Percentiles rank a stretch among this genome's conserved stretches.
Conservation (phyloP, 495 filamentous ascomycete genomes). For the Cryomyces minteri region DNA sequence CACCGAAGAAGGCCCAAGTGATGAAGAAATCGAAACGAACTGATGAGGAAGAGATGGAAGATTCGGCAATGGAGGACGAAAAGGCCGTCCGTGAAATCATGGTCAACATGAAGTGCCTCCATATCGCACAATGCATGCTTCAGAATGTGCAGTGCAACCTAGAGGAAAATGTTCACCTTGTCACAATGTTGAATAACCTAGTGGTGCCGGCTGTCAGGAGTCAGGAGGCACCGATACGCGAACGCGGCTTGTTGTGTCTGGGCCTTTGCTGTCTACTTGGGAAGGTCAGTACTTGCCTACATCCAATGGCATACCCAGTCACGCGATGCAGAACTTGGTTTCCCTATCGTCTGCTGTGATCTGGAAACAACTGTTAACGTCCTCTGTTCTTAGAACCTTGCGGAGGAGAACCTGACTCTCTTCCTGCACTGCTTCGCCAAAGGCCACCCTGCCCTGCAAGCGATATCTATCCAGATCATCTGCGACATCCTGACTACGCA, state of each 20-base stretch:
- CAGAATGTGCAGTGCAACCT: slow-evolving; percentile 73
- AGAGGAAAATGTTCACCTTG: slow-evolving; percentile 70
- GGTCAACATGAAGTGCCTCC: slow-evolving; percentile 95
- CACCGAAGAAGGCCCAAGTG: slow-evolving; percentile 31
- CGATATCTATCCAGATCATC: slow-evolving; percentile 80
- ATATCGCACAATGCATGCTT: slow-evolving; percentile 95
- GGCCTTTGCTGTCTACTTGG: slow-evolving; percentile 85
- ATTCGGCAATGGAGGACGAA: slow-evolving; percentile 31
- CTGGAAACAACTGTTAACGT: no score
- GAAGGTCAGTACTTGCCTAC: slow-evolving; percentile 30
- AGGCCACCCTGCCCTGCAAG: slow-evolving; percentile 75
- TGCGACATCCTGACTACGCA: slow-evolving; percentile 83
- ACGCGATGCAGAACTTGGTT: no score
- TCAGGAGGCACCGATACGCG: slow-evolving; percentile 82
- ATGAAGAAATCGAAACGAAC: slow-evolving; percentile 13
- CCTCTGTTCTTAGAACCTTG: slow-evolving; percentile 37
- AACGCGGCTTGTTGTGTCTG: slow-evolving; percentile 73
- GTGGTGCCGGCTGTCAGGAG: slow-evolving; percentile 87
- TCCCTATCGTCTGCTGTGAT: no score
- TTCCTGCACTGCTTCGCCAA: slow-evolving; percentile 94
- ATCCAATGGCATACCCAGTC: neutral
- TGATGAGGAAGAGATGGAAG: slow-evolving; percentile 23
- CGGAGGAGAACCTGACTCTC: slow-evolving; percentile 79
- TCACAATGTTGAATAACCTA: slow-evolving; percentile 90
- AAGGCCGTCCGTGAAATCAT: slow-evolving; percentile 79